Base-by-base conservation (phyloP, 2,329 filamentous ascomycete genomes). In the Aspergillus quadricinctus region DNA sequence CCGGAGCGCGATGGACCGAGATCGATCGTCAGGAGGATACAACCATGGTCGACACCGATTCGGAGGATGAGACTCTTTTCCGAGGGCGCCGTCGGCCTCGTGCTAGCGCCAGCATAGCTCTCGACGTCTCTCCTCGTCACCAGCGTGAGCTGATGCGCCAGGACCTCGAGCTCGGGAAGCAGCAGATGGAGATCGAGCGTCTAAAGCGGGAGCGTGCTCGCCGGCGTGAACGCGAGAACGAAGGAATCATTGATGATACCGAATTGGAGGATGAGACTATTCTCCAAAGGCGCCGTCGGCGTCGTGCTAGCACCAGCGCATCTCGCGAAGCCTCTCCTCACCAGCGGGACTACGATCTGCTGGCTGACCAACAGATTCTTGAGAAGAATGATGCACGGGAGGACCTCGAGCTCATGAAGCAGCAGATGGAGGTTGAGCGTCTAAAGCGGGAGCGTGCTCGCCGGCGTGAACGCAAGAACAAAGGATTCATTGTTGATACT, bases 1-100 rank as follows among this genome's bases (percentile, higher is more conserved):
- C 86, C 0, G 89, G 88, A 56, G 92, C 92, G 35, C 84, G 91
- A 54, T 97, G 92, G 92, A 97, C 92, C 49, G 96, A 94, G 77
- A 92, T 97, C 69, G 90, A 88, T 69, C 86, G 92, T 14, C 28
- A 53, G 23, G 27, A 59, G 14, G 56, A 62, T 7, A 57, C 52
- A 21, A 60, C 54, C 37, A 40, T 63, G 8, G 52, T 58, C 27
- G 61, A 66, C 7, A 61, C 57, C 21, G 70, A 69, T 21, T 64
- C 61, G 2, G 65, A 71, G 8, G 69, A 72, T 17, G 67, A 69
- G 41, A 58, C 61, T 17, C 14, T 58, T 4, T 56, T 61, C 2
- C 59, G 58, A 2, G 43, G 23, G 35, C 59, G 60, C 43, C 63
- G 60, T 10, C 62, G 63, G 19, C 53, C 49, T 46, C 65, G 63